Base-by-base conservation (phyloP, 352 stramenopile genomes). In the Stramenopiles sp. region DNA sequence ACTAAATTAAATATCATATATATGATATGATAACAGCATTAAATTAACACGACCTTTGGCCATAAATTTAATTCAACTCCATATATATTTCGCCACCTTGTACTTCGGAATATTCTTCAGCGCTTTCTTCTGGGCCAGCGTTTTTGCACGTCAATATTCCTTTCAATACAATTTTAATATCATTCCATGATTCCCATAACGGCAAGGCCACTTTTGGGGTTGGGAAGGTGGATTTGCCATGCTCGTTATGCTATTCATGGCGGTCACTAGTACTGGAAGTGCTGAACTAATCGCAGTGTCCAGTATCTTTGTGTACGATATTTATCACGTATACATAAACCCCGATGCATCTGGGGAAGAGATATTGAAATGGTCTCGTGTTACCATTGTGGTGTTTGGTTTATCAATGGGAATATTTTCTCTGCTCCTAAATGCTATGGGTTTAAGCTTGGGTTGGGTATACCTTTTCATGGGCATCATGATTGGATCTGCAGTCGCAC, bases 221-320 rank as follows among this genome's bases (percentile, higher is more conserved):
- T n/a, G n/a, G n/a, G n/a, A n/a, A n/a, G n/a, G n/a, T n/a, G n/a
- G n/a, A n/a, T n/a, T n/a, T n/a, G n/a, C n/a, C n/a, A 85, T 92
- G 75, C 76, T 89, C 31, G 83, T 89, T 77, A 92, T 92, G 86
- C 81, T 91, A 63, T 92, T 90, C 79, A 92, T 92, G 86, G 86
- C 86, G 25, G 87, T 92, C 78, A 84, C 87, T 69, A 89, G 85
- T 18, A 90, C 84, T 33, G 86, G 86, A 74, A 87, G 82, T 63
- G 82, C 83, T 6, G 86, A 92, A 77, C 83, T 83, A 37, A 92
- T 92, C 76, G 86, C 86, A 68, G 86, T 92, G 0, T 86, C 84
- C 4, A 89, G 84, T 1, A 78, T 92, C 34, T 78, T 89, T 33
- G 81, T 85, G 1, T 92, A 92, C 78, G 86, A 92, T 81, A 82